Percentiles rank a stretch among this genome's conserved stretches.
phyloP scores from a whole-genome alignment of 2,329 filamentous ascomycete genomes.

The Alternaria brassicae region DNA sequence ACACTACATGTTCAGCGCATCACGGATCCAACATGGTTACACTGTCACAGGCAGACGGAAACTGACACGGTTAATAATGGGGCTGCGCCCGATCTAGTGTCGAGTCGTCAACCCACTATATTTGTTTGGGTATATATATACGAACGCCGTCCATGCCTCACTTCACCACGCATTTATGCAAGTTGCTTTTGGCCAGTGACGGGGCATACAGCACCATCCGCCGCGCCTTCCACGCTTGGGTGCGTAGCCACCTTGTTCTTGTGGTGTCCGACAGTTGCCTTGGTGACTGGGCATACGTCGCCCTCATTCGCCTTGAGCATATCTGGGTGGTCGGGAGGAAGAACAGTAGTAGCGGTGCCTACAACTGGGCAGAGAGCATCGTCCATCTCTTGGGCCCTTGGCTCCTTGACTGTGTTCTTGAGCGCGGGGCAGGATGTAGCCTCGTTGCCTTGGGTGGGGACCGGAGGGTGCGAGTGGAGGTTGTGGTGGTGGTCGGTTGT shows the following conservation, averaged over 20 bases:
- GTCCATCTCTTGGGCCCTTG: slow-evolving; percentile 49
- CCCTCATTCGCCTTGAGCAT: slow-evolving; percentile 49
- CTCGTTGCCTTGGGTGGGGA: slow-evolving; percentile 36
- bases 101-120: neutral
- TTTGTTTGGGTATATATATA: neutral
- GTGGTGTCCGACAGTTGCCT: slow-evolving; percentile 54
- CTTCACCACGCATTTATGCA: slow-evolving; percentile 11
- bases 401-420: slow-evolving; percentile 48
- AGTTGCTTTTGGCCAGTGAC: slow-evolving; percentile 48
- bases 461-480: slow-evolving; percentile 52
- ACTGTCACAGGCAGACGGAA: neutral
- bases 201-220: slow-evolving; percentile 51
- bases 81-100: neutral
- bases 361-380: slow-evolving; percentile 55
- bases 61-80: neutral
- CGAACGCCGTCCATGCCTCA: neutral
- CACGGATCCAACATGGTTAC: neutral
- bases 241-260: slow-evolving; percentile 53
- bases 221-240: slow-evolving; percentile 49
- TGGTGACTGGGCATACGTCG: slow-evolving; percentile 54
- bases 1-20: neutral
- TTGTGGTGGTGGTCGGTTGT: slow-evolving; percentile 56
- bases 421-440: slow-evolving; percentile 54
- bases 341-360: slow-evolving; percentile 51
- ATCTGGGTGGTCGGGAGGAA: slow-evolving; percentile 54